These are phyloP conservation scores for Penicillium cataractarum DNA, from an alignment of 495 filamentous ascomycete genomes.

Conservation along the genomic window DNA sequence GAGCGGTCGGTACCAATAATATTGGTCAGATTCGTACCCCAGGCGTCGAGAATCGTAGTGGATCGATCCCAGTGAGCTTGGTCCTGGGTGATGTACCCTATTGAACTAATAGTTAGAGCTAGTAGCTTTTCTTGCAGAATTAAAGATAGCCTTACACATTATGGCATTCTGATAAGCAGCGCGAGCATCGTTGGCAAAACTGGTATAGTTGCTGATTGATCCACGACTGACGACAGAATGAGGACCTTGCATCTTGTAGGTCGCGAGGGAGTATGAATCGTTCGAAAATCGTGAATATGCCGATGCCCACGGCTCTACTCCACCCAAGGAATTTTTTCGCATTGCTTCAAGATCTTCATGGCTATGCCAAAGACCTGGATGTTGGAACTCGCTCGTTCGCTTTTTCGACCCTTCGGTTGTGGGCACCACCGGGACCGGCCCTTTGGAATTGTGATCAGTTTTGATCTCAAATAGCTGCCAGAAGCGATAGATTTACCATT, in stretches of 20 bases:
- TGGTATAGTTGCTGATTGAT: constrained; percentile 33
- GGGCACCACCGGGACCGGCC: background rate
- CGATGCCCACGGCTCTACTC: constrained; percentile 3
- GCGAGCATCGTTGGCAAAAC: constrained; percentile 34
- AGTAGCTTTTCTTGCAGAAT: background rate
- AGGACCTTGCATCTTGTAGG: constrained; percentile 38
- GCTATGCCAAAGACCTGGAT: constrained; percentile 4
- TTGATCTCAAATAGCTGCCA: background rate
- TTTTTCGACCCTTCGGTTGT: constrained; percentile 1
- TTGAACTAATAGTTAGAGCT: no score
- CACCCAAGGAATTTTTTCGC: background rate
- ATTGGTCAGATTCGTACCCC: constrained; percentile 36
- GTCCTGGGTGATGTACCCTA: constrained; percentile 40
- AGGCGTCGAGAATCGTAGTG: constrained; percentile 40
- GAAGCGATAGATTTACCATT: background rate
- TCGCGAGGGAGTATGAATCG: constrained; percentile 24
- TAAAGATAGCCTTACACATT: constrained; percentile 27
- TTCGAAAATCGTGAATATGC: background rate
- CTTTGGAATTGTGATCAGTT: background rate
- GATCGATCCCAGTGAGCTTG: constrained; percentile 33
- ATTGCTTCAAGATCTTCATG: background rate
- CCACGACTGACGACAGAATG: constrained; percentile 31
- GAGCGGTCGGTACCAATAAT: constrained; percentile 37
- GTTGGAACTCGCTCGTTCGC: background rate
- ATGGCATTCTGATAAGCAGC: constrained; percentile 43